Evolutionary conservation across 1,284 basidiomycete genomes (phyloP).

Genomic region (Mixia osmundae): DNA sequence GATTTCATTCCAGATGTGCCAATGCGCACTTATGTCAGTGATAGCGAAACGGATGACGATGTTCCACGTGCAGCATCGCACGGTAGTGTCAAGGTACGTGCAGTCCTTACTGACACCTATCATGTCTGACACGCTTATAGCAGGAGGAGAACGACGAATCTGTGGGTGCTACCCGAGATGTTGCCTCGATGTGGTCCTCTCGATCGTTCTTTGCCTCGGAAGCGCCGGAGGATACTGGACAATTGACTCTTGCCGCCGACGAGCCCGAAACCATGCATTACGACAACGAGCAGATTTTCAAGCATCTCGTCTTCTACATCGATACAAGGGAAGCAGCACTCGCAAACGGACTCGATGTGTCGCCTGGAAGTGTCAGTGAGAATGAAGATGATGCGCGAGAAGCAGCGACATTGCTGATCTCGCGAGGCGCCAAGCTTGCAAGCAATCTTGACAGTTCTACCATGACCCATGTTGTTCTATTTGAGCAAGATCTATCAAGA

Average conservation of each 20-base stretch:
- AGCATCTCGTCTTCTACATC: constrained; percentile 43
- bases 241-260: background rate
- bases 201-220: too few relatives aligned
- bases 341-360: constrained; percentile 31
- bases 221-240: too few relatives aligned
- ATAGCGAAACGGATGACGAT: too few relatives aligned
- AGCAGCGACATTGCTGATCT: background rate
- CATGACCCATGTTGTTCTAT: constrained; percentile 1
- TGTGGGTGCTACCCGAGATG: background rate
- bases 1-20: background rate
- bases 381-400: background rate
- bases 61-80: too few relatives aligned
- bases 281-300: constrained; percentile 8
- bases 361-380: background rate
- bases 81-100: too few relatives aligned
- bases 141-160: background rate
- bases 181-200: background rate
- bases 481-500: background rate
- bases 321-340: constrained; percentile 51
- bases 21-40: background rate
- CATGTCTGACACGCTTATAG: background rate
- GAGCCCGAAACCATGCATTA: background rate
- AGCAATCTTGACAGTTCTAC: background rate
- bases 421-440: background rate
- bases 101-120: background rate